A percentile compares a stretch with the other conserved stretches of the same genome.
Evolutionary conservation across 345 rosid genomes (phyloP).

Genomic region (Sonneratia caseolaris): DNA sequence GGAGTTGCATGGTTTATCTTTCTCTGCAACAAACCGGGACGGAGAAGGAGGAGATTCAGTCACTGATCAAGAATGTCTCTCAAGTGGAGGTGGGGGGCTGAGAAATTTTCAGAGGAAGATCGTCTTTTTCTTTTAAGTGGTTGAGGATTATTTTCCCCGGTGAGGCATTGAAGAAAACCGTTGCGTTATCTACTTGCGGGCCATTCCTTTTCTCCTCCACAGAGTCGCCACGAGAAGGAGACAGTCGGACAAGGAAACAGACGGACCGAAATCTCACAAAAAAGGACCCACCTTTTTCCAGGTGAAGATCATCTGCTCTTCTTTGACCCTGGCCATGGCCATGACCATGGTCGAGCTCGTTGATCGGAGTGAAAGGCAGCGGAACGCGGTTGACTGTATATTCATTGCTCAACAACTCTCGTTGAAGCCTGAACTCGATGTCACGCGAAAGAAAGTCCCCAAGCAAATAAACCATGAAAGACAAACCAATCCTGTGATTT

Average conservation of each 20-base stretch:
- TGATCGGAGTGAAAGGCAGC: neutral
- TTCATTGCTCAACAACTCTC: too few relatives aligned
- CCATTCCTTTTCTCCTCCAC: slow-evolving; percentile 7
- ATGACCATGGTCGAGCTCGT: neutral
- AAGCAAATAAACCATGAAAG: neutral
- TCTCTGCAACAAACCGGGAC: neutral
- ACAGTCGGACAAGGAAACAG: neutral
- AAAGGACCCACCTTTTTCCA: neutral
- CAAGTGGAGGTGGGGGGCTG: neutral
- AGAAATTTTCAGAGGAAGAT: neutral
- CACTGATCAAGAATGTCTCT: neutral
- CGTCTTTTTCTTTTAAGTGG: slow-evolving; percentile 4
- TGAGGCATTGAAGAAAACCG: neutral
- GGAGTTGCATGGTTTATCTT: slow-evolving; percentile 23
- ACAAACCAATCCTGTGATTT: neutral
- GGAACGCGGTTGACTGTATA: too few relatives aligned
- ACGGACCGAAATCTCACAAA: neutral
- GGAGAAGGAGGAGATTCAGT: neutral
- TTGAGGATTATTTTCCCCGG: neutral
- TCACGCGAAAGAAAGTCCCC: neutral
- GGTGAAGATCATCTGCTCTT: neutral
- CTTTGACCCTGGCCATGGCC: neutral
- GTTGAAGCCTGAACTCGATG: neutral
- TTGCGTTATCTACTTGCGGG: slow-evolving; percentile 11
- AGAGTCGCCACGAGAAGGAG: neutral